phyloP scores from a whole-genome alignment of 257 asterid genomes.

The Haberlea rhodopensis region DNA sequence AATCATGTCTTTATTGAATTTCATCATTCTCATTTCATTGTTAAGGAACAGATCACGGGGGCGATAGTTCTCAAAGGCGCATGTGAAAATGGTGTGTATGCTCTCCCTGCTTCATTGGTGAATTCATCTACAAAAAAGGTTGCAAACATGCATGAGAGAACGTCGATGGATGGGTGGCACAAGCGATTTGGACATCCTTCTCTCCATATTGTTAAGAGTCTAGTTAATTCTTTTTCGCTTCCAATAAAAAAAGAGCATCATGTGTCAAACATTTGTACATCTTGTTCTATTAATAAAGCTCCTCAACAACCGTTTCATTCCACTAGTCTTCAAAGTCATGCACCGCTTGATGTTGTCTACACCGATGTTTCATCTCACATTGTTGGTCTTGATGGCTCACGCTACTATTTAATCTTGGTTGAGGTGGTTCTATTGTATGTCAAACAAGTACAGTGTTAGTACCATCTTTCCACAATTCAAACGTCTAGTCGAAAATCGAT shows the following conservation, averaged over 20 bases:
- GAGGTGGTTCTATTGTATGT: not conserved
- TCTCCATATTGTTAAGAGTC: not conserved
- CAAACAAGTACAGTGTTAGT: not conserved
- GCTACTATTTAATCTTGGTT: not conserved
- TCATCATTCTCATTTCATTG: conserved; percentile 3
- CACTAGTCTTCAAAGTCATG: no score
- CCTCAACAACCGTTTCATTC: not conserved
- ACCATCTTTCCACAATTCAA: not conserved
- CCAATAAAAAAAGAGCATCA: no score
- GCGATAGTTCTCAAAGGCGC: conserved; percentile 3
- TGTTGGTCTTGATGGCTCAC: not conserved
- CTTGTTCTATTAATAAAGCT: not conserved
- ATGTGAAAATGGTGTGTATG: conserved; percentile 18
- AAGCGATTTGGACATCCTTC: conserved; percentile 17
- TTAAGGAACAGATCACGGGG: conserved; percentile 9
- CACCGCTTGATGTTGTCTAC: not conserved
- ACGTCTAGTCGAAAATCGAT: not conserved
- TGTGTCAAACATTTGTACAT: not conserved
- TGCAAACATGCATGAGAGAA: no score
- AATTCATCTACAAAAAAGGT: not conserved
- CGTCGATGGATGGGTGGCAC: conserved; percentile 10
- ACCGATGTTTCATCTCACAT: not conserved
- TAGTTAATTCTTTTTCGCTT: not conserved
- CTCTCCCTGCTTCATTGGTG: not conserved
- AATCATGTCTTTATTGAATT: conserved; percentile 20